Base-by-base conservation (phyloP, 2,329 filamentous ascomycete genomes). In the Phialocephala sp. region DNA sequence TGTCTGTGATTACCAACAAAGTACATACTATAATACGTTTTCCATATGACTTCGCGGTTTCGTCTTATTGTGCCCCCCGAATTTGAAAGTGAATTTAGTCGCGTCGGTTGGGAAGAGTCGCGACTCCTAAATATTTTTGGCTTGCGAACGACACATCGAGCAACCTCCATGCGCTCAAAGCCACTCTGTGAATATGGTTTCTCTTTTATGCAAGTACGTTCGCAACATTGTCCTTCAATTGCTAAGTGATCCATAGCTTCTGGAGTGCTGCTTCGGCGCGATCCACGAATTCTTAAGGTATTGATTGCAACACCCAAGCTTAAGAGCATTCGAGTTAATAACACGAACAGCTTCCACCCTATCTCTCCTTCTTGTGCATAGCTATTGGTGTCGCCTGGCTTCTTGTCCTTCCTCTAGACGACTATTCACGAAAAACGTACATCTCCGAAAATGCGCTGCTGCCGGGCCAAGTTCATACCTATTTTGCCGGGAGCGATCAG, bases 361-460 rank as follows among this genome's bases (percentile, higher is more conserved):
- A 96, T 80, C 81, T 98, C 39, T 97, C 94, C 39, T 85, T 93
- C 60, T 81, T 97, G 47, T 96, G 91, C 79, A 88, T 98, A 73
- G 74, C 94, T 58, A 86, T 97, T 73, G 95, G 95, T 61, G 86
- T 97, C 63, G 86, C 88, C 72, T 99, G 94, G 92, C 88, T 99
- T 15, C 87, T 97, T 24, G 84, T 98, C 37, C 87, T 99, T 1
- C 95, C 95, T 2, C 84, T 98, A 61, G 87, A 98, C 78, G 87
- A 94, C 71, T 97, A 98, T 81, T 97, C 93, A 59, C 89, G 95
- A 70, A 85, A 87, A 66, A 99, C 94, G 0, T 99, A 99, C 79
- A 95, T 99, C 65, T 98, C 94, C 52, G 95, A 99, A 79, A 99
- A 99, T 77, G 95, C 95, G 12, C 87, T 99, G 39, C 83, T 99